Conservation (phyloP, 148 eudicot genomes). For the Nyssa sinensis region DNA sequence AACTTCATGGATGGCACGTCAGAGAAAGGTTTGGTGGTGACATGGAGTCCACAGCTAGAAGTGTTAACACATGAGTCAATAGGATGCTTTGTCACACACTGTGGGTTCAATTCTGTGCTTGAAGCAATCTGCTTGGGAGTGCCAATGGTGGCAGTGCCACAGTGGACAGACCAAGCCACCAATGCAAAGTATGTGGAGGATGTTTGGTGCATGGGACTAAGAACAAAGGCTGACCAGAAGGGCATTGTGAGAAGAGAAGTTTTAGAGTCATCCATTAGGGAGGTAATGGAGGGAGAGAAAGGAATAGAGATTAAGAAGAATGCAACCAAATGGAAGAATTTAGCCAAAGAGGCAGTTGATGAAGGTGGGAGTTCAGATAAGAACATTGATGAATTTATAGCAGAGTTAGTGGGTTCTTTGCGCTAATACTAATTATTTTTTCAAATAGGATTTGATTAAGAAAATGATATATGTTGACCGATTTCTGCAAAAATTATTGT, state of each 20-base stretch:
- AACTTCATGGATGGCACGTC: slow-evolving; percentile 22
- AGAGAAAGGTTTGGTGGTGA: slow-evolving; percentile 37
- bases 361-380: slow-evolving; percentile 61
- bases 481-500: too few relatives aligned
- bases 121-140: slow-evolving; percentile 61
- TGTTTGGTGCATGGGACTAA: slow-evolving; percentile 55
- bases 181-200: slow-evolving; percentile 64
- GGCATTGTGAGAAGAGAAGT: slow-evolving; percentile 36
- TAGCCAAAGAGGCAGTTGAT: slow-evolving; percentile 52
- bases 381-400: slow-evolving; percentile 47
- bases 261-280: slow-evolving; percentile 34
- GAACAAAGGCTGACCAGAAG: slow-evolving; percentile 33
- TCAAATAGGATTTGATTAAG: too few relatives aligned
- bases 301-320: slow-evolving; percentile 42
- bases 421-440: too few relatives aligned
- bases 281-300: slow-evolving; percentile 51
- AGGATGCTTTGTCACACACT: slow-evolving; percentile 60
- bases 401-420: background rate
- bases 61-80: slow-evolving; percentile 38
- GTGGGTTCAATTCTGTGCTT: slow-evolving; percentile 60
- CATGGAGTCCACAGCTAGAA: slow-evolving; percentile 60
- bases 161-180: slow-evolving; percentile 54
- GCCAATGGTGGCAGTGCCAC: slow-evolving; percentile 50
- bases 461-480: too few relatives aligned
- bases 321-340: slow-evolving; percentile 42